Evolutionary conservation across 768 basidiomycete species (phyloP).

Genomic region (Cystofilobasidium capitatum): DNA sequence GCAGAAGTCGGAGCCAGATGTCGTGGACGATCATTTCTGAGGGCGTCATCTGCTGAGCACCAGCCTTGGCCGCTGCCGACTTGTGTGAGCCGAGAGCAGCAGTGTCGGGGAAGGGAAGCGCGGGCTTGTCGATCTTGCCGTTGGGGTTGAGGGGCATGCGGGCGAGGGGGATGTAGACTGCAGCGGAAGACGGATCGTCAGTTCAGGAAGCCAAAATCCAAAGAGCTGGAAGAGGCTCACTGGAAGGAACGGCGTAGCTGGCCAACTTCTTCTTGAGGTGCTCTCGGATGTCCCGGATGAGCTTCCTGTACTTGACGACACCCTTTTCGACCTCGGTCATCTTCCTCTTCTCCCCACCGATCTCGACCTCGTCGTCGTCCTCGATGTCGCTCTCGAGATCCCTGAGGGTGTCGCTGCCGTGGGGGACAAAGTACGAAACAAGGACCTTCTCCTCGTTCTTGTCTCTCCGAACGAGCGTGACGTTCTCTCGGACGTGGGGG

Average conservation of each 20-base stretch:
- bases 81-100: conserved; percentile 41
- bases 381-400: conserved; percentile 37
- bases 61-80: conserved; percentile 40
- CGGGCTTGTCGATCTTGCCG: conserved; percentile 97
- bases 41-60: conserved; percentile 45
- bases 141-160: conserved; percentile 98
- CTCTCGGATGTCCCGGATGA: conserved; percentile 89
- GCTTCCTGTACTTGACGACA: conserved; percentile 68
- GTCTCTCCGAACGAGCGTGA: conserved; percentile 89
- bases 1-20: conserved; percentile 78
- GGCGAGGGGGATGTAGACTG: conserved; percentile 86
- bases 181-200: neutral
- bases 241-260: conserved; percentile 80
- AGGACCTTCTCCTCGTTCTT: conserved; percentile 99
- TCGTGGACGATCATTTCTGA: conserved; percentile 70
- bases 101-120: conserved; percentile 96
- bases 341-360: conserved; percentile 47
- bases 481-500: conserved; percentile 89
- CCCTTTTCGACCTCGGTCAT: conserved; percentile 58
- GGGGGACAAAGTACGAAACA: conserved; percentile 91
- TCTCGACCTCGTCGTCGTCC: conserved; percentile 35
- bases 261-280: conserved; percentile 95
- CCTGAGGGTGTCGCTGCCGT: conserved; percentile 47
- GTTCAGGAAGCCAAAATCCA: neutral
- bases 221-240: conserved; percentile 46